Conservation (phyloP, 2,329 filamentous ascomycete species). For the Chaetomiaceae sp. region DNA sequence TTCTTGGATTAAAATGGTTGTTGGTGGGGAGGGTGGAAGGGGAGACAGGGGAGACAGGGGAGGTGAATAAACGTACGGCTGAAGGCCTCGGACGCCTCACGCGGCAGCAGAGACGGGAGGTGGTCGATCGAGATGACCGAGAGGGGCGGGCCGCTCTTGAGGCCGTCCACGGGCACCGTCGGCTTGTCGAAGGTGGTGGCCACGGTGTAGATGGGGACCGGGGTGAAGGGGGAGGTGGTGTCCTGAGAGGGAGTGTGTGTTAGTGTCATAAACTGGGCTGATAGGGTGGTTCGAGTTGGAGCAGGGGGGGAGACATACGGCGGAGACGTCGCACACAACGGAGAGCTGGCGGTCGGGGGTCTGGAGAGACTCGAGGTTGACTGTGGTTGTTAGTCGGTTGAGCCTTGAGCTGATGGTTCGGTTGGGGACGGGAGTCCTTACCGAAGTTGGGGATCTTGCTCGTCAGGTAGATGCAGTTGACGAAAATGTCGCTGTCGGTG, state of each 20-base stretch:
- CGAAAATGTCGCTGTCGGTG: conserved; percentile 66
- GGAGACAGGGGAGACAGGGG: neutral
- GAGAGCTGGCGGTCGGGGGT: conserved; percentile 65
- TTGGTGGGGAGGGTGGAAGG: neutral
- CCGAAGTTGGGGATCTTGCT: conserved; percentile 71
- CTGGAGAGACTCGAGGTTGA: conserved; percentile 65
- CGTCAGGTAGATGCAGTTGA: conserved; percentile 84
- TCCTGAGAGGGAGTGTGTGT: conserved; percentile 7
- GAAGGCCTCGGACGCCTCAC: conserved; percentile 82
- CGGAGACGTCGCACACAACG: conserved; percentile 75
- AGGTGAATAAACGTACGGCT: conserved; percentile 37
- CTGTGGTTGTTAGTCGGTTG: conserved; percentile 25
- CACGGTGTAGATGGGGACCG: conserved; percentile 25
- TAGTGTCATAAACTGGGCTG: too few relatives aligned
- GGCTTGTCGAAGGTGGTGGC: conserved; percentile 82
- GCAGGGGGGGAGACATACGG: conserved; percentile 51
- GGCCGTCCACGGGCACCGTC: conserved; percentile 67
- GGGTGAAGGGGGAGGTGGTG: conserved; percentile 26
- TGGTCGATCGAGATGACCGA: conserved; percentile 87
- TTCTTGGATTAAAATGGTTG: too few relatives aligned
- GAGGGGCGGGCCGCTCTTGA: conserved; percentile 51
- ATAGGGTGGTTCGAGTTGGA: conserved; percentile 26
- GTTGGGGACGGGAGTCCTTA: neutral
- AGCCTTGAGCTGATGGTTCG: neutral
- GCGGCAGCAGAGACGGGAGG: conserved; percentile 73